phyloP scores from a whole-genome alignment of 176 grass and related monocot species.

The Secale cereale region DNA sequence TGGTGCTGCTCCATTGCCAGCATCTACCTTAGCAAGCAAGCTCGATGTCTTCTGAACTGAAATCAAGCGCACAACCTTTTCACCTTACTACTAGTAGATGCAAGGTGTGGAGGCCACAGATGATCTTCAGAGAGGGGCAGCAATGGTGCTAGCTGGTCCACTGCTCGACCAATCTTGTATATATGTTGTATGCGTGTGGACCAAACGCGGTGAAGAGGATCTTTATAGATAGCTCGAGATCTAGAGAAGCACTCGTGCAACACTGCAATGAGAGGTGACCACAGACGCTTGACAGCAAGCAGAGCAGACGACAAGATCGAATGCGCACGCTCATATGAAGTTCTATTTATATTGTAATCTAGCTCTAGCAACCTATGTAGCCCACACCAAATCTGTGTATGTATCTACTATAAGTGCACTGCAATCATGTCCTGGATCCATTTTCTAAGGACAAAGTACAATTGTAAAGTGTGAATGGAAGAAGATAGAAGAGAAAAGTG shows the following conservation, averaged over 20 bases:
- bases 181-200: not conserved
- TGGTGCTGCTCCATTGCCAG: not conserved
- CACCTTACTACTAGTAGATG: no score
- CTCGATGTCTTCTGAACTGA: no score
- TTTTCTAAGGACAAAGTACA: not conserved
- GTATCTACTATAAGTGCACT: not conserved
- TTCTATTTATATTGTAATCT: not conserved
- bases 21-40: no score
- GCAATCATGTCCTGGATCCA: not conserved
- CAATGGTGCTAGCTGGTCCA: no score
- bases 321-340: not conserved
- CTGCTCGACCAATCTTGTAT: not conserved
- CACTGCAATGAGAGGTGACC: not conserved
- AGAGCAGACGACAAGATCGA: not conserved
- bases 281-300: not conserved
- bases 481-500: not conserved
- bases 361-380: not conserved
- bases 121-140: no score
- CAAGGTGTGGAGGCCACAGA: no score
- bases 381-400: not conserved
- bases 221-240: constrained; percentile 23
- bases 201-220: constrained; percentile 2
- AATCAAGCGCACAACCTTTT: no score
- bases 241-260: constrained; percentile 20
- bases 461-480: constrained; percentile 5